A percentile compares a stretch with the other conserved stretches of the same genome.
Evolutionary conservation across 805 yeast genomes (phyloP).

Genomic region (Sugiyamaella qingdaonensis): DNA sequence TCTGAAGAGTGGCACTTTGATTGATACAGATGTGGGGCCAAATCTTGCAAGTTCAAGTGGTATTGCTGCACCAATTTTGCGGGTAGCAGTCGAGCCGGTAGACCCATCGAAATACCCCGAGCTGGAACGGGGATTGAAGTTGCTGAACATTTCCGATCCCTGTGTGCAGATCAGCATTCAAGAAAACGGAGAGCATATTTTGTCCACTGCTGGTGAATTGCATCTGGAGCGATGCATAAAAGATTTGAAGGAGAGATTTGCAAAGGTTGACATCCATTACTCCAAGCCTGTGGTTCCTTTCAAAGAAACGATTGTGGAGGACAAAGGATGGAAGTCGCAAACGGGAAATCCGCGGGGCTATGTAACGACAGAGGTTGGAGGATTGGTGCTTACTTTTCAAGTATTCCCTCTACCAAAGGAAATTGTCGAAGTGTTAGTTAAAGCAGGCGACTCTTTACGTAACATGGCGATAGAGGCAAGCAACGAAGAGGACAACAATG

Average conservation of each 20-base stretch:
- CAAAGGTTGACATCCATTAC: slow-evolving; percentile 78
- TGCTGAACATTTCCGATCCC: slow-evolving; percentile 87
- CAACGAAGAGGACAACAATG: slow-evolving; percentile 24
- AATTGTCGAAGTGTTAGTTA: slow-evolving; percentile 46
- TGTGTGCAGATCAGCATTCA: slow-evolving; percentile 83
- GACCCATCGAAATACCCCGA: slow-evolving; percentile 75
- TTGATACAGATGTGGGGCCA: slow-evolving; percentile 52
- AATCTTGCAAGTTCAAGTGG: slow-evolving; percentile 72
- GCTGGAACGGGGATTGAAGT: slow-evolving; percentile 70
- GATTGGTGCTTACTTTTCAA: slow-evolving; percentile 39
- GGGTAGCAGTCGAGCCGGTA: slow-evolving; percentile 93
- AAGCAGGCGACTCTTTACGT: slow-evolving; percentile 44
- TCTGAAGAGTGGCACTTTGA: slow-evolving; percentile 80
- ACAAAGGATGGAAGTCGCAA: slow-evolving; percentile 39
- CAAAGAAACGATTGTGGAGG: slow-evolving; percentile 68
- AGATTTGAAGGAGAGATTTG: slow-evolving; percentile 86
- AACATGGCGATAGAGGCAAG: slow-evolving; percentile 29
- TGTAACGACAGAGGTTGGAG: slow-evolving; percentile 48
- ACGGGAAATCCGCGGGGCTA: slow-evolving; percentile 22
- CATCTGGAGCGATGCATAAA: slow-evolving; percentile 93
- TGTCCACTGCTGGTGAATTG: slow-evolving; percentile 94
- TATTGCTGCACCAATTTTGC: slow-evolving; percentile 84
- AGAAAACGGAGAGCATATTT: slow-evolving; percentile 87
- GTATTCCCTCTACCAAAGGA: slow-evolving; percentile 54
- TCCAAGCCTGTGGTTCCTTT: slow-evolving; percentile 95